Base-by-base conservation (phyloP, 345 rosid genomes). In the Noccaea bulbosa region DNA sequence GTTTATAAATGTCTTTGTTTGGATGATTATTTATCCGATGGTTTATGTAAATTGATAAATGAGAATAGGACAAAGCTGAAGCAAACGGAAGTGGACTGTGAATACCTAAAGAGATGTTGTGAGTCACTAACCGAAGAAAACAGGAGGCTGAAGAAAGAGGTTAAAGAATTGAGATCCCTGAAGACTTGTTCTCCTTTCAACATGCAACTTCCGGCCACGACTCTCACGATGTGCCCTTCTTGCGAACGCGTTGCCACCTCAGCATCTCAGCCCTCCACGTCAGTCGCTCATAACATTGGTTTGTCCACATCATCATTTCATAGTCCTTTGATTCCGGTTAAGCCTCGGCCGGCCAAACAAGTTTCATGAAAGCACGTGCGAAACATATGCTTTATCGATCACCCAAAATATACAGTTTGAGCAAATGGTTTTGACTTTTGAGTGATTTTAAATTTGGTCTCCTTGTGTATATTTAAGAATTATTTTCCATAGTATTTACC, bases 211-310 rank as follows among this genome's bases (percentile, higher is more conserved):
- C 99, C 99, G 8, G 96, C 99, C 64, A 94, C 99, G 37, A 94
- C 99, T 67, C 99, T 94, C 80, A 94, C 99, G 52, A 94, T 94
- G 96, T 94, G 99, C 69, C 99, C 99, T 45, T 94, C 99, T 9
- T 94, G 99, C 54, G 97, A 89, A 82, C 93, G 97, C 50, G 93
- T 91, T 7, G 87, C 90, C 73, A 80, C 96, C 81, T 77, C 88
- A 44, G 34, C 85, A 62, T 3, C 88, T 16, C 2, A 87, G 10
- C 10, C 86, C 34, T 4, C 81, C 68, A 44, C 69, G 68, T 10
- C 82, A 57, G 11, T 75, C 52, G 6, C 60, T 1, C 67, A 49
- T 14, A 58, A 41, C 59, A 44, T 52, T 1, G 68, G 48, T 11
- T 32, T 73, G 53, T 39, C 77, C 46, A 65, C 45, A 48, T 59